Evolutionary conservation across 495 filamentous ascomycete genomes (phyloP), one percentile per base, ranked within the genome.

Genomic region (Aeminium ludgeri): DNA sequence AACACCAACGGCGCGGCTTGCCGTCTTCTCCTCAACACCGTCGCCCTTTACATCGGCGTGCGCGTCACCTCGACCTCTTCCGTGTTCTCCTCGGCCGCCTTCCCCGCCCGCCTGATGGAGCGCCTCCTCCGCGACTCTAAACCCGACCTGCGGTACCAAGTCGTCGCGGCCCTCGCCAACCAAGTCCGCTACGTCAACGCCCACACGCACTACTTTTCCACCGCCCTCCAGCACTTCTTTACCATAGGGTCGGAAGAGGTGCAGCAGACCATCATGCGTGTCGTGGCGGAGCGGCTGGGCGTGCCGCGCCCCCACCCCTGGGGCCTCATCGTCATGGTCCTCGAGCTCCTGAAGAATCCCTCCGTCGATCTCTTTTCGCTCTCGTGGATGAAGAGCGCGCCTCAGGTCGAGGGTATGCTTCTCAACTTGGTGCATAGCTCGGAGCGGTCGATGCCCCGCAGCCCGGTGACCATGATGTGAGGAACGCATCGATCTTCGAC

Each of bases 301-400:
- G 83, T 86, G 13, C 83, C 82, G 57, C 83, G 86, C 56, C 89
- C 89, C 23, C 91, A 96, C 57, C 86, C 89, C 11, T 99, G 89
- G 89, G 89, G 89, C 12, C 60, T 96, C 30, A 82, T 95, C 57
- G 78, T 92, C 43, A 92, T 85, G 16, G 69, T 91, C 36, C 63
- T 91, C 33, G 91, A 96, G 63, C 66, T 99, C 34, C 66, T 92
- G 41, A 89, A 93, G 64, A 95, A 92, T 54, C 74, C 78, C 32
- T 80, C 72, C 51, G 86, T 83, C 52, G 70, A 74, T 50, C 87
- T 99, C 67, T 99, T 89, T 68, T 79, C 85, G 31, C 68, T 94
- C 45, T 82, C 82, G 31, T 95, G 92, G 45, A 82, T 94, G 63
- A 87, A 91, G 64, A 71, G 74, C 48, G 73, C 77, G 34, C 83